A percentile compares a stretch with the other conserved stretches of the same genome.
These are phyloP conservation scores for Ambrosiella cleistominuta DNA, from an alignment of 2,329 filamentous ascomycete species.

Conservation along the genomic window DNA sequence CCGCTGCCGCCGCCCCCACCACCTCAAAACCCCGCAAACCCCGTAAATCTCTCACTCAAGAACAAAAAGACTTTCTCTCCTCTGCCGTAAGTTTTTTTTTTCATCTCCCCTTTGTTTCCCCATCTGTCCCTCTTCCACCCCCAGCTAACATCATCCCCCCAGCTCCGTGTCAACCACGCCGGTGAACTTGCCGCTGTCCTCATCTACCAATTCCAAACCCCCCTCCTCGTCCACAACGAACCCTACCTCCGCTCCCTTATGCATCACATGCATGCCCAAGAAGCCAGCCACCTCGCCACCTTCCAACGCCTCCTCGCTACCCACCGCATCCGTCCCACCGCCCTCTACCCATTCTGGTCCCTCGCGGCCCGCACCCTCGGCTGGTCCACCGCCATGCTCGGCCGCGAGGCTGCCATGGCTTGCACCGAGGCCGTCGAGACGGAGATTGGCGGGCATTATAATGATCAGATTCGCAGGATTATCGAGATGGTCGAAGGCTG, in stretches of 20 bases:
- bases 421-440: slow-evolving; percentile 98
- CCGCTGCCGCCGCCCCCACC: slow-evolving; percentile 14
- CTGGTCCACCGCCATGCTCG: slow-evolving; percentile 77
- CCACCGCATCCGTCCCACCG: slow-evolving; percentile 81
- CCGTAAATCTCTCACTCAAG: slow-evolving; percentile 41
- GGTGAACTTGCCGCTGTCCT: slow-evolving; percentile 92
- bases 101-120: neutral
- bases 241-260: slow-evolving; percentile 81
- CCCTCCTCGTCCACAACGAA: slow-evolving; percentile 59
- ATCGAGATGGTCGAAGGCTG: slow-evolving; percentile 66
- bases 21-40: slow-evolving; percentile 24
- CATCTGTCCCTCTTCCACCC: neutral
- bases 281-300: slow-evolving; percentile 67
- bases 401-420: slow-evolving; percentile 90
- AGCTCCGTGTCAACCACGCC: slow-evolving; percentile 90
- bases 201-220: slow-evolving; percentile 82
- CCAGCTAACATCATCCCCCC: slow-evolving; percentile 4
- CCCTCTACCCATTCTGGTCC: slow-evolving; percentile 82
- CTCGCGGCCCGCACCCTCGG: slow-evolving; percentile 64
- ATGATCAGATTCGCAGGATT: slow-evolving; percentile 68
- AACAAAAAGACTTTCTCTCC: slow-evolving; percentile 59
- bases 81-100: slow-evolving; percentile 37
- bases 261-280: slow-evolving; percentile 97
- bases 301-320: slow-evolving; percentile 72
- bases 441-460: slow-evolving; percentile 93